Evolutionary conservation across 2,329 filamentous ascomycete genomes (phyloP).

Genomic region (Podosphaera fusca): DNA sequence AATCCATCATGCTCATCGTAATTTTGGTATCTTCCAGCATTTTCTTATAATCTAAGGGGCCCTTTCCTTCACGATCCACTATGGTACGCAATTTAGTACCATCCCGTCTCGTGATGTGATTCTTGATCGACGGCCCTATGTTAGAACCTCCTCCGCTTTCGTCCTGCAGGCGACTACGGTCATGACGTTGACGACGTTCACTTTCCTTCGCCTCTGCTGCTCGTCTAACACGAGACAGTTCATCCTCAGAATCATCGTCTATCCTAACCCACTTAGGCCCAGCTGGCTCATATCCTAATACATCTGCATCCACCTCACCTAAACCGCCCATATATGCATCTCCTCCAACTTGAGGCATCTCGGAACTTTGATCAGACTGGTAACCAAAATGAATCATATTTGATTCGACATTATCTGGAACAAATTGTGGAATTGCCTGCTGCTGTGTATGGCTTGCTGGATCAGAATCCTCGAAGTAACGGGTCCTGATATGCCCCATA

Average conservation of each 20-base stretch:
- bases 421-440: not conserved
- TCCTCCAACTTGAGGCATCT: not conserved
- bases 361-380: not conserved
- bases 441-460: not conserved
- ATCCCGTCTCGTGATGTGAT: no score
- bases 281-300: not conserved
- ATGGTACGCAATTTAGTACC: no score
- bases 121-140: no score
- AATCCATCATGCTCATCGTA: no score
- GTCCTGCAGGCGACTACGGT: no score
- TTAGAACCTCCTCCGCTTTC: no score
- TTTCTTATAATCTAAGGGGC: no score
- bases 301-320: not conserved
- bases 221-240: not conserved
- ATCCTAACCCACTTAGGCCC: not conserved
- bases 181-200: no score
- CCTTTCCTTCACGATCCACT: no score
- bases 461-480: not conserved
- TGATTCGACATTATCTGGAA: not conserved
- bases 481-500: not conserved
- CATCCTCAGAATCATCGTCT: not conserved
- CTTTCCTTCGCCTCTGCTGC: no score
- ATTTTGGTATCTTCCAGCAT: no score
- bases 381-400: not conserved
- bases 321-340: not conserved